A percentile compares a stretch with the other conserved stretches of the same genome.
These are phyloP conservation scores for Plasmopara viticola DNA, from an alignment of 352 stramenopile genomes.

Conservation along the genomic window DNA sequence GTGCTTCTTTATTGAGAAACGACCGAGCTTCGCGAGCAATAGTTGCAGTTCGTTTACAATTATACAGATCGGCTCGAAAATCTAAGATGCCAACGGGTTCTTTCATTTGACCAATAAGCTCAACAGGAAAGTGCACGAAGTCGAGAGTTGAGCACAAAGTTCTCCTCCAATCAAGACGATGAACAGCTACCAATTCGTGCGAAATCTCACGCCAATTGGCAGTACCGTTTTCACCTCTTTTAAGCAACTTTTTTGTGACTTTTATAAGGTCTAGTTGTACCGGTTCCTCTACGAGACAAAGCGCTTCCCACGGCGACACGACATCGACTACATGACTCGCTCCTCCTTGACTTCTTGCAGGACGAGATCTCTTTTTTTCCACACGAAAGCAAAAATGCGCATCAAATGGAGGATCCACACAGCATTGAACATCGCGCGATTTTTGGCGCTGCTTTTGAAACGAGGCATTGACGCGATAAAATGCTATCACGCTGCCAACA, in stretches of 20 bases:
- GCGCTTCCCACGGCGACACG: conserved; percentile 51
- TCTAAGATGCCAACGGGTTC: conserved; percentile 60
- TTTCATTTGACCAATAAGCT: conserved; percentile 64
- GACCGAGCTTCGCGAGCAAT: conserved; percentile 36
- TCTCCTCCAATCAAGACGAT: conserved; percentile 72
- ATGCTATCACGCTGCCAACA: conserved; percentile 36
- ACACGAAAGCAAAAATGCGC: conserved; percentile 60
- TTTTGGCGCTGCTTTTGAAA: conserved; percentile 54
- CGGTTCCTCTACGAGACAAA: conserved; percentile 59
- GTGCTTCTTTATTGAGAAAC: conserved; percentile 50
- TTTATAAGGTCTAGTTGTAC: conserved; percentile 60
- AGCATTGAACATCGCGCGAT: conserved; percentile 39
- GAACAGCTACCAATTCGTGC: conserved; percentile 54
- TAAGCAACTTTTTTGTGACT: conserved; percentile 41
- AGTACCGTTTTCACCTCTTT: conserved; percentile 8
- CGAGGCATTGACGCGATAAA: conserved; percentile 44
- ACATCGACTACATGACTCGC: conserved; percentile 50
- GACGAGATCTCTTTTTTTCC: conserved; percentile 26
- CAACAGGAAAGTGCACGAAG: conserved; percentile 62
- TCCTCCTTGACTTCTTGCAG: conserved; percentile 15
- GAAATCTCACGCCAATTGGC: conserved; percentile 39
- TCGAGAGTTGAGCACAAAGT: conserved; percentile 63
- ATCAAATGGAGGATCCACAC: conserved; percentile 63
- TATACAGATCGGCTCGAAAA: conserved; percentile 56
- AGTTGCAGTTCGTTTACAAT: conserved; percentile 40